phyloP scores from a whole-genome alignment of 768 basidiomycete genomes.

The Calocera viscosa region DNA sequence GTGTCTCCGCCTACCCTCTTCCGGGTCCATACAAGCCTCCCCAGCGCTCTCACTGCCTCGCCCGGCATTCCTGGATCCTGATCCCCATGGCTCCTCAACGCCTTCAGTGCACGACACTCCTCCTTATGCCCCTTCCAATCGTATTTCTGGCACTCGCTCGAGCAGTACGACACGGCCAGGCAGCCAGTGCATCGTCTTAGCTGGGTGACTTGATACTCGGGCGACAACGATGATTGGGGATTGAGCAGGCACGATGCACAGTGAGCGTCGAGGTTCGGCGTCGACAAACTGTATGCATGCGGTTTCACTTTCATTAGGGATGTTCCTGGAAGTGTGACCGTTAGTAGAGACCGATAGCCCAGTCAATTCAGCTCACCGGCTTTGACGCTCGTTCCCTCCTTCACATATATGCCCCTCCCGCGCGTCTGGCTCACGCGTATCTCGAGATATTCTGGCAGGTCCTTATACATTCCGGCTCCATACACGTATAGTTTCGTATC shows the following conservation, averaged over 20 bases:
- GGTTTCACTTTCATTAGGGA: slow-evolving; percentile 47
- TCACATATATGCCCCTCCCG: slow-evolving; percentile 13
- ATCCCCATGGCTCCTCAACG: slow-evolving; percentile 21
- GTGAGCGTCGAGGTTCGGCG: slow-evolving; percentile 41
- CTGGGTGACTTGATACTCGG: slow-evolving; percentile 23
- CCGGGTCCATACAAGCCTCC: slow-evolving; percentile 55
- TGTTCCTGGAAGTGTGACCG: slow-evolving; percentile 36
- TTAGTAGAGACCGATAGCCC: neutral
- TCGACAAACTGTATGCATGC: slow-evolving; percentile 53
- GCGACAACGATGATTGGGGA: slow-evolving; percentile 25
- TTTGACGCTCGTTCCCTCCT: neutral
- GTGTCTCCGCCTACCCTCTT: slow-evolving; percentile 43
- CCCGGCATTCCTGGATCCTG: slow-evolving; percentile 42
- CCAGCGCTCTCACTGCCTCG: slow-evolving; percentile 70
- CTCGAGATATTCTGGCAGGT: slow-evolving; percentile 3
- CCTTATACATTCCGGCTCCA: neutral
- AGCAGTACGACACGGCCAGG: slow-evolving; percentile 60
- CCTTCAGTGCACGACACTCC: slow-evolving; percentile 61
- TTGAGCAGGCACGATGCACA: slow-evolving; percentile 52
- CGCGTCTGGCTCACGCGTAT: neutral
- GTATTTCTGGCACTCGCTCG: slow-evolving; percentile 54
- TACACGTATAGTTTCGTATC: neutral
- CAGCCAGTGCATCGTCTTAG: slow-evolving; percentile 69
- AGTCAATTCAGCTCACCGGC: slow-evolving; percentile 9
- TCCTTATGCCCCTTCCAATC: slow-evolving; percentile 67